Base-by-base conservation (phyloP, 495 filamentous ascomycete species). In the Cudoniella acicularis region DNA sequence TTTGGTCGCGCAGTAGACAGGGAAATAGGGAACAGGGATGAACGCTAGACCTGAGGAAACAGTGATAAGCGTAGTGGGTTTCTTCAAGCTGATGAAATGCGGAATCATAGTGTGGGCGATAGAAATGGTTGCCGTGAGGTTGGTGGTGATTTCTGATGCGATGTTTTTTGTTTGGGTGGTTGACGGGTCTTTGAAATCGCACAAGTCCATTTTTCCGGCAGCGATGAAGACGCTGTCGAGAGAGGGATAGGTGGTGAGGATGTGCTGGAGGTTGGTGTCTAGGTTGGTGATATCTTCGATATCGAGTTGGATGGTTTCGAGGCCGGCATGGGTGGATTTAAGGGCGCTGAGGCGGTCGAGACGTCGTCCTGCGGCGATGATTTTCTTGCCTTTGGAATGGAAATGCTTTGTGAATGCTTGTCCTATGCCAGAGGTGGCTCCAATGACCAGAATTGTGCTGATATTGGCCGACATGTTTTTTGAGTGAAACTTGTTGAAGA, bases 1-100 rank as follows among this genome's bases (percentile, higher is more conserved):
- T 77, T 98, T 98, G 51, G 89, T 92, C 1, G 93, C 90, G 72
- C 92, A 96, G 81, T 97, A 97, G 62, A 97, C 51, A 11, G 72
- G 73, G 52, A 70, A 75, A 18, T 70, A 59, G 22, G 60, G 56
- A 1, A 70, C 24, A 2, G 72, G 73, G 17, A 73, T 27, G 53
- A 63, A 76, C 0, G 67, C 72, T 2, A 76, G 50, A 1, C 67
- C 63, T 11, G 70, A 73, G n/a, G 61, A 65, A 6, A 65, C 64
- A 13, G 73, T 51, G 21, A 73, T 62, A 26, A 74, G 59, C 8
- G 57, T 67, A 54, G 60, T 49, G 2, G 48, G 49, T 3, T 49
- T 21, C 36, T 58, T 36, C 21, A 75, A 56, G 52, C 72, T 61
- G 43, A 71, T 49, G 64, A 81, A 63, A 58, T 73, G 61, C 45